These are phyloP conservation scores for Lactarius indigo DNA, from an alignment of 768 basidiomycete genomes.

Conservation along the genomic window DNA sequence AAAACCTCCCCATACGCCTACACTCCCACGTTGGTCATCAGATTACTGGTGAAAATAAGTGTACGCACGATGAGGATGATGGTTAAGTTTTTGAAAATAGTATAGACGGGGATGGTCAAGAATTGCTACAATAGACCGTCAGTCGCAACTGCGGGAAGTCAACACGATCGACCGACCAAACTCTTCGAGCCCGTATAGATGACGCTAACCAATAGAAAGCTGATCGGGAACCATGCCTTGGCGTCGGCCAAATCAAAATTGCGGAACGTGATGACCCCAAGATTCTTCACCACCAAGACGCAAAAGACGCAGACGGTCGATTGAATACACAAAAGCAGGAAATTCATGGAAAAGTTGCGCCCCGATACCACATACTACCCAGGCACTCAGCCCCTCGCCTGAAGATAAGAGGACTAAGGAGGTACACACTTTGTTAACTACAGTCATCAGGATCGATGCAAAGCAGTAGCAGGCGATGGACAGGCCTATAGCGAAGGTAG, in stretches of 20 bases:
- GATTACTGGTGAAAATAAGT: slow-evolving; percentile 3
- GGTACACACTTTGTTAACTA: slow-evolving; percentile 83
- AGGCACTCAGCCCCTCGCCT: background rate
- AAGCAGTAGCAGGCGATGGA: slow-evolving; percentile 87
- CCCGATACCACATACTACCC: slow-evolving; percentile 92
- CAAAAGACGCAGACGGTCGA: slow-evolving; percentile 81
- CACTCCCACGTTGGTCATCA: background rate
- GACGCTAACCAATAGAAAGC: slow-evolving; percentile 84
- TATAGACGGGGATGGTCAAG: slow-evolving; percentile 94
- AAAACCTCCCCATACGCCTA: slow-evolving; percentile 97
- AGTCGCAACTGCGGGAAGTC: background rate
- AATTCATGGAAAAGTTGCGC: slow-evolving; percentile 92
- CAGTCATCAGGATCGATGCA: slow-evolving; percentile 94
- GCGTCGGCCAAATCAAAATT: slow-evolving; percentile 81
- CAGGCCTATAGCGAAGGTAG: slow-evolving; percentile 47
- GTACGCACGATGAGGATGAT: slow-evolving; percentile 90
- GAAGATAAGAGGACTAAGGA: background rate
- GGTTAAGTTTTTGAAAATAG: slow-evolving; percentile 99
- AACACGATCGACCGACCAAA: slow-evolving; percentile 55
- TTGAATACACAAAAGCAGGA: slow-evolving; percentile 88
- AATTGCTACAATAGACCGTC: slow-evolving; percentile 65
- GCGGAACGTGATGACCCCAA: slow-evolving; percentile 80
- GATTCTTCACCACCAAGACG: slow-evolving; percentile 67
- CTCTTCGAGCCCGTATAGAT: slow-evolving; percentile 99
- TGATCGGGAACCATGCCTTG: slow-evolving; percentile 93